phyloP scores from a whole-genome alignment of 2,329 filamentous ascomycete genomes.

The Dryadomyces quercivorus region DNA sequence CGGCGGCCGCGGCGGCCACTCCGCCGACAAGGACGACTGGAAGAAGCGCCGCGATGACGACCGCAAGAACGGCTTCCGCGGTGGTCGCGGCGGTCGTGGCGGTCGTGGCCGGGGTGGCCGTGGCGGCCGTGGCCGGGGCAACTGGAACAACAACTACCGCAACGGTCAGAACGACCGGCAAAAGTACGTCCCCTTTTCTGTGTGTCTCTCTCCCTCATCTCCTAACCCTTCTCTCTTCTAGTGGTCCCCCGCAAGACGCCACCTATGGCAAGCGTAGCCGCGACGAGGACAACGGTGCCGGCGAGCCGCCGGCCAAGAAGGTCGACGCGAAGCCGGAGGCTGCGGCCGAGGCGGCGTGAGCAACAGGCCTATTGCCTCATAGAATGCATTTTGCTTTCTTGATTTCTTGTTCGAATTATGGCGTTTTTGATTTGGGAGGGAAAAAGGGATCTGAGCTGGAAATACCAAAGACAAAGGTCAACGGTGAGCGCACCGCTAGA shows the following conservation, averaged over 20 bases:
- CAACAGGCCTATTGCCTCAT: not conserved
- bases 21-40: slow-evolving; percentile 42
- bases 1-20: slow-evolving; percentile 23
- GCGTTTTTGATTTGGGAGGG: not conserved
- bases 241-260: slow-evolving; percentile 22
- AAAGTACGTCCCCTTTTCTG: not conserved
- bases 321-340: slow-evolving; percentile 37
- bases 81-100: slow-evolving; percentile 21
- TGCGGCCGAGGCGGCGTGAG: not conserved
- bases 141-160: slow-evolving; percentile 21
- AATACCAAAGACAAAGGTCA: not conserved
- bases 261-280: slow-evolving; percentile 41
- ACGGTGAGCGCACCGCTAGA: not conserved
- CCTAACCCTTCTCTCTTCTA: slow-evolving; percentile 6
- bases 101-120: slow-evolving; percentile 17
- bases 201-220: not conserved
- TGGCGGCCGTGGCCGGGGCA: slow-evolving; percentile 23
- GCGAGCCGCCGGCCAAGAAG: slow-evolving; percentile 48
- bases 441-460: not conserved
- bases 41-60: slow-evolving; percentile 52
- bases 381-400: not conserved
- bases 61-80: slow-evolving; percentile 46
- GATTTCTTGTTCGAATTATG: not conserved
- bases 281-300: slow-evolving; percentile 29
- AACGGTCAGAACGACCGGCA: slow-evolving; percentile 5